Evolutionary conservation across 2,329 filamentous ascomycete species (phyloP), one percentile per base, ranked within the genome.

Genomic region (Periglandula ipomoeae): DNA sequence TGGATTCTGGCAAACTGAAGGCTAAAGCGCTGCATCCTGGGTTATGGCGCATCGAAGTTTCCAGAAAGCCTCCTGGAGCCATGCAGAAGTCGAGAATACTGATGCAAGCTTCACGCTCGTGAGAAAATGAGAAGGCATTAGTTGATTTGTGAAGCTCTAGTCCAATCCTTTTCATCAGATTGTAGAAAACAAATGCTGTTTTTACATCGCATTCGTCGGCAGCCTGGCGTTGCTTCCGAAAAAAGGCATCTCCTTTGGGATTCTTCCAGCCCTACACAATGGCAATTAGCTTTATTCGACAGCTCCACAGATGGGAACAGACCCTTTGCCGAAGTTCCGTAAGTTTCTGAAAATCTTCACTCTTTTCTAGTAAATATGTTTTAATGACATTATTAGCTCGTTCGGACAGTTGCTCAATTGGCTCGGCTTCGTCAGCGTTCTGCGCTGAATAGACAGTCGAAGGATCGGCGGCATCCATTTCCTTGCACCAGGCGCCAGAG

Each of bases 1-100:
- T 39, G 0, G 55, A 37, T 0, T 47, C 9, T 0, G 73, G 70
- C 1, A 79, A 59, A 26, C 57, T 76, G 49, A 78, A 66, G 0
- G 55, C 60, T 15, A 65, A 56, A 17, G 59, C 59, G 0, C 24
- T 47, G 3, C 70, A 63, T 0, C 43, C 30, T 0, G 60, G 67
- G 44, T 70, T 72, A 10, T 54, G 50, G 4, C 57, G 32, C 23
- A 77, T 52, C 0, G 66, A 66, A 8, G 58, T 61, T 0, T 55
- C 51, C 3, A 73, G 59, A 53, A 77, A 81, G 1, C 72, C 77
- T 4, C 76, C 77, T 0, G 77, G 77, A 0, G 77, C 77, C 64
- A 75, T 71, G 58, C 77, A 78, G 52, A 78, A 65, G 53, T 81
- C 76, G 1, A 82, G 68, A 19, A 80, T 64, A 3, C 44, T 47